A percentile compares a stretch with the other conserved stretches of the same genome.
These are phyloP conservation scores for Proliferodiscus dingleyae DNA, from an alignment of 2,329 filamentous ascomycete species.

Conservation along the genomic window DNA sequence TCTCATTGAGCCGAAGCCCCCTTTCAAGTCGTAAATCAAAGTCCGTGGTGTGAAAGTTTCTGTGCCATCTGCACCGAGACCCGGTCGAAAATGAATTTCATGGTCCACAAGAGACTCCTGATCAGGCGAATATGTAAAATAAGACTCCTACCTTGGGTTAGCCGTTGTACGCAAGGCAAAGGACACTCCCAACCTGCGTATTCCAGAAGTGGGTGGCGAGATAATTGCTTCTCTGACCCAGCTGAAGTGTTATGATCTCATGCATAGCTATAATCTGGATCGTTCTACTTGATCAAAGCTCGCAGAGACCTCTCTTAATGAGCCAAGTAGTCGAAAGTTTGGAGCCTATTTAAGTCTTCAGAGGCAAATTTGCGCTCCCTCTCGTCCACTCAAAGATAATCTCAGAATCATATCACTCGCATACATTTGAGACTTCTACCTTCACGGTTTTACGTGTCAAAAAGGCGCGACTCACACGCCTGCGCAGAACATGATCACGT, in stretches of 20 bases:
- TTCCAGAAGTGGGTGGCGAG: constrained; percentile 98
- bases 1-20: constrained; percentile 81
- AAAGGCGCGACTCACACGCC: no score
- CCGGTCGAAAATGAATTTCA: constrained; percentile 83
- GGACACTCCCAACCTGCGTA: constrained; percentile 56
- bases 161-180: background rate
- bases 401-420: no score
- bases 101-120: constrained; percentile 69
- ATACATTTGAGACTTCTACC: no score
- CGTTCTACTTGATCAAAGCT: no score
- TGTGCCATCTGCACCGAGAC: constrained; percentile 73
- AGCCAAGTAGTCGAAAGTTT: no score
- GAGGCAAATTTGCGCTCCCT: no score
- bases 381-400: no score
- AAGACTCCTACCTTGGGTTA: constrained; percentile 69
- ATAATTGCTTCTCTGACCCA: constrained; percentile 91
- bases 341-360: no score
- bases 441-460: no score
- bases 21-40: constrained; percentile 91
- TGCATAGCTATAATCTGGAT: constrained; percentile 56
- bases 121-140: constrained; percentile 79
- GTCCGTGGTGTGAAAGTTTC: constrained; percentile 92
- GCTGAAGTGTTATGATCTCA: constrained; percentile 90
- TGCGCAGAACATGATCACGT: no score
- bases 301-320: no score